Evolutionary conservation across 352 stramenopile genomes (phyloP), one percentile per base, ranked within the genome.

Genomic region (Phytopythium cucurbitacearum): DNA sequence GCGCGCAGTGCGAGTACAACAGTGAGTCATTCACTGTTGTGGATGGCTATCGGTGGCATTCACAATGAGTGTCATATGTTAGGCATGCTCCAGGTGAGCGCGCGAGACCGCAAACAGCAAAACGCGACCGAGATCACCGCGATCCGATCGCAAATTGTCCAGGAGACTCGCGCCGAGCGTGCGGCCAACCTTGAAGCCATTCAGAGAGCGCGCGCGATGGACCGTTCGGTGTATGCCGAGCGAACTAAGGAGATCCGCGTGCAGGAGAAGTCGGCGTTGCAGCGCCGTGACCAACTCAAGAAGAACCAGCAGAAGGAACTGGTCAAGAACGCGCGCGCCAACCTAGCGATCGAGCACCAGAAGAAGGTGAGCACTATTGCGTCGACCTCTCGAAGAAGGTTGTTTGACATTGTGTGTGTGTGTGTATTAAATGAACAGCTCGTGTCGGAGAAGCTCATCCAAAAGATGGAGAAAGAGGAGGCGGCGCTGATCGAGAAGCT

Each of bases 381-480:
- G 35, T 6, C 47, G 43, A 6, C 12, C 35, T n/a, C 5, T 37
- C 37, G 13, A 41, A 16, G 38, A 12, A 21, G 8, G 9, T 41
- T 8, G 33, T 3, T 3, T 43, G 21, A 33, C 13, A 28, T 33
- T 47, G 13, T 7, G 7, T 40, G 7, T 39, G 12, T 32, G 15
- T 4, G 3, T 41, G 39, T 21, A 7, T 7, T 57, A 5, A 28
- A 28, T 28, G 5, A 21, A 0, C 51, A 74, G 49, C 45, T 76
- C 42, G 45, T 81, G 39, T 81, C 79, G 9, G 73, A 91, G 47
- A 73, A 71, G 33, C 69, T 83, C 12, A 83, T 91, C 53, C 56
- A 78, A 39, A 61, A 83, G 33, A 87, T 91, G 78, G 78, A 87
- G 36, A 56, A 53, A 2, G 76, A 91, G 28, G 78, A 91, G 21